Evolutionary conservation across 2,329 filamentous ascomycete species (phyloP), one percentile per base, ranked within the genome.

Genomic region (Magnaporthiopsis rhizophila): DNA sequence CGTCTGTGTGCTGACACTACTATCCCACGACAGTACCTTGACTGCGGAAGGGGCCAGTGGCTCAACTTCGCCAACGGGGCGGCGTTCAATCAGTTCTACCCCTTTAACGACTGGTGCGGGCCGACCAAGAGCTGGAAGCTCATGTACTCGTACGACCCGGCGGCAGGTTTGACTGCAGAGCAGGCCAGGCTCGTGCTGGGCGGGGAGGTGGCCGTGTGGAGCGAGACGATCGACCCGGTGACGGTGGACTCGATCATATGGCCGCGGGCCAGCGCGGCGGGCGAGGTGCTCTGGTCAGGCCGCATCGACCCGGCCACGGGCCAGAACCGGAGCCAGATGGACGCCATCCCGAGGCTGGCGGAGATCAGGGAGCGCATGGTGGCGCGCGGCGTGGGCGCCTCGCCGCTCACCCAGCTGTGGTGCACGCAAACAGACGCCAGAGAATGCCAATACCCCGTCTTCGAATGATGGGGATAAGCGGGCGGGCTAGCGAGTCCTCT

Each of bases 41-140:
- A 95, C 77, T 96, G 91, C 72, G 91, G 91, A 36, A 83, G 89
- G 67, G 91, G 91, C 57, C 84, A 90, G 70, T 95, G 89, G 88
- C 79, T 94, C 68, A 87, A 90, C 78, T 90, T 89, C 70, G 78
- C 78, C 64, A 85, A 86, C 62, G 86, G 83, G 26, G 75, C 75
- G 1, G 76, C 81, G 21, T 83, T 82, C 68, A 68, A 79, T 24
- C 67, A 70, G 1, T 84, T 78, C 76, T 91, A 83, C 73, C 91
- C 91, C 0, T 96, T 90, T 78, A 77, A 79, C 65, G 91, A 96
- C 78, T 96, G 92, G 83, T 96, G 92, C 77, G 79, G 80, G 0
- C 92, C 92, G 1, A 81, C 81, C 72, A 92, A 96, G 79, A 90
- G 85, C 77, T 97, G 92, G 92, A 84, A 86, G 8, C 80, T 91